Conservation (phyloP, 73 alveolate species). For the Uronychia binucleata region DNA sequence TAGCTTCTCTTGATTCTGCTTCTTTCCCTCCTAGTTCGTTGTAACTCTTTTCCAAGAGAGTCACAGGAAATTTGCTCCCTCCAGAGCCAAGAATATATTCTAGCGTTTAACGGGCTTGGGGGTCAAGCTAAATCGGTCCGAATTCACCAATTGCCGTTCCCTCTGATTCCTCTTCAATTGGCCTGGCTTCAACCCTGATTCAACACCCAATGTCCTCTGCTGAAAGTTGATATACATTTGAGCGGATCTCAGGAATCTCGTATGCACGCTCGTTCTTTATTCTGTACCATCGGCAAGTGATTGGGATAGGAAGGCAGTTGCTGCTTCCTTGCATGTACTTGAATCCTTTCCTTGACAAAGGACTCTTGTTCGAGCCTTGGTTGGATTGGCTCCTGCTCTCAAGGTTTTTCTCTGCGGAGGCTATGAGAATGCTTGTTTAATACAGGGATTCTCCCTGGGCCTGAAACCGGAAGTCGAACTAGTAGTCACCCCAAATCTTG, state of each 20-base stretch:
- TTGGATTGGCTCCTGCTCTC: too few relatives aligned
- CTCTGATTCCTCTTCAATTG: conserved; percentile 55
- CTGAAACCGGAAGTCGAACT: conserved; percentile 24
- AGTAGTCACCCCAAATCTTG: conserved; percentile 44
- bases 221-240: conserved; percentile 57
- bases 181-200: conserved; percentile 59
- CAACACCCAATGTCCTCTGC: conserved; percentile 72
- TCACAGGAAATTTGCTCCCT: conserved; percentile 54
- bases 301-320: conserved; percentile 40
- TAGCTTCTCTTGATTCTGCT: neutral
- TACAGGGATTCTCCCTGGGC: conserved; percentile 51
- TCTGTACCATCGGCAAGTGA: conserved; percentile 50
- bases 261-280: conserved; percentile 53
- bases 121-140: conserved; percentile 67
- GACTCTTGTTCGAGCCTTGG: too few relatives aligned
- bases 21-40: neutral
- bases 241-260: conserved; percentile 35
- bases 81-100: conserved; percentile 70
- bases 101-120: conserved; percentile 59
- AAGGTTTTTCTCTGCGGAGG: conserved; percentile 20
- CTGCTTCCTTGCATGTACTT: too few relatives aligned
- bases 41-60: conserved; percentile 4
- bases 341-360: too few relatives aligned
- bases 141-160: conserved; percentile 56
- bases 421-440: conserved; percentile 34